Evolutionary conservation across 805 yeast species (phyloP).

Genomic region (Lipomyces kockii): DNA sequence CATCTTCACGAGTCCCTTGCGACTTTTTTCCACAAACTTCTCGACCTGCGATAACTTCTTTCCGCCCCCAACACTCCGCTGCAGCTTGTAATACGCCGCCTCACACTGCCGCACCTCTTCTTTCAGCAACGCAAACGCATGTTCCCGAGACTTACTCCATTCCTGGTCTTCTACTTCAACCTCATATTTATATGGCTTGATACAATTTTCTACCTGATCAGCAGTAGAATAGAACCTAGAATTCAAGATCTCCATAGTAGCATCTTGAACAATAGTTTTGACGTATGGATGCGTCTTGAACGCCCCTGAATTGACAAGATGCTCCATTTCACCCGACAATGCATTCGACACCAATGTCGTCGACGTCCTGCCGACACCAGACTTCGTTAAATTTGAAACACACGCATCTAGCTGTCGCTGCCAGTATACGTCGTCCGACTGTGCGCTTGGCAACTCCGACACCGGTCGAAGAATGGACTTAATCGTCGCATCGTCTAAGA

Average conservation of each 20-base stretch:
- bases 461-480: slow-evolving; percentile 54
- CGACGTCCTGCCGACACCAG: slow-evolving; percentile 91
- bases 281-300: slow-evolving; percentile 87
- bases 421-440: slow-evolving; percentile 81
- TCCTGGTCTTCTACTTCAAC: slow-evolving; percentile 95
- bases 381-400: slow-evolving; percentile 80
- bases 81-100: slow-evolving; percentile 60
- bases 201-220: slow-evolving; percentile 97
- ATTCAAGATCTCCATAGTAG: slow-evolving; percentile 78
- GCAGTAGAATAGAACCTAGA: slow-evolving; percentile 87
- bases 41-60: slow-evolving; percentile 83
- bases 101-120: slow-evolving; percentile 89
- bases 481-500: not conserved
- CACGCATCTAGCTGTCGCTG: slow-evolving; percentile 82
- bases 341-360: slow-evolving; percentile 83
- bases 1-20: slow-evolving; percentile 33
- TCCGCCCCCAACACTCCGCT: slow-evolving; percentile 71
- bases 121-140: slow-evolving; percentile 68
- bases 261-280: slow-evolving; percentile 76
- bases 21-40: slow-evolving; percentile 55
- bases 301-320: slow-evolving; percentile 73
- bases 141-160: slow-evolving; percentile 83
- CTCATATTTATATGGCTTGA: slow-evolving; percentile 96
- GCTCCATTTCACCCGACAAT: slow-evolving; percentile 73
- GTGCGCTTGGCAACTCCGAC: slow-evolving; percentile 59